These are phyloP conservation scores for Fomitopsis palustris DNA, from an alignment of 1,284 basidiomycete genomes.

Conservation along the genomic window DNA sequence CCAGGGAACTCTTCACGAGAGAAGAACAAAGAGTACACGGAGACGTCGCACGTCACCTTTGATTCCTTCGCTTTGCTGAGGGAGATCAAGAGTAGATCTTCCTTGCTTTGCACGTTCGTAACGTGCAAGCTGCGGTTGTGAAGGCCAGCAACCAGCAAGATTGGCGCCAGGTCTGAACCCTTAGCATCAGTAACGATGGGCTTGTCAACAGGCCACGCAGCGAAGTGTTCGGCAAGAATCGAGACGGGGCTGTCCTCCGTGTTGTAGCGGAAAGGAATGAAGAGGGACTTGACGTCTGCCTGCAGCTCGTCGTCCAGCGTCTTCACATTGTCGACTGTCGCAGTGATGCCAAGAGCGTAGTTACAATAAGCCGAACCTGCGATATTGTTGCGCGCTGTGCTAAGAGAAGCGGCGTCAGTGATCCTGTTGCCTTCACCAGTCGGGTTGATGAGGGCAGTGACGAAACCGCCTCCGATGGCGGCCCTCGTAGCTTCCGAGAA, in stretches of 20 bases:
- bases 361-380: conserved; percentile 75
- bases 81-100: conserved; percentile 89
- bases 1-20: conserved; percentile 71
- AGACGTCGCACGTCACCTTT: conserved; percentile 95
- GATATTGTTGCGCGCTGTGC: conserved; percentile 65
- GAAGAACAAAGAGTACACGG: conserved; percentile 93
- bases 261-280: conserved; percentile 74
- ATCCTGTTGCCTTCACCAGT: conserved; percentile 62
- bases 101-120: conserved; percentile 86
- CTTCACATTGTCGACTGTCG: conserved; percentile 66
- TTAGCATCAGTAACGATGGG: conserved; percentile 93
- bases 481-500: conserved; percentile 73
- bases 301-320: conserved; percentile 72
- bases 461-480: conserved; percentile 85
- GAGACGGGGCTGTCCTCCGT: conserved; percentile 49
- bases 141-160: conserved; percentile 90
- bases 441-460: conserved; percentile 77
- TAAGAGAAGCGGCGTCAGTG: conserved; percentile 66
- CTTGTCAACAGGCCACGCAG: conserved; percentile 89
- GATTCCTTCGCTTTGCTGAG: conserved; percentile 94
- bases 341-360: conserved; percentile 80
- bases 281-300: conserved; percentile 80
- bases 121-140: conserved; percentile 91
- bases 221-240: conserved; percentile 82
- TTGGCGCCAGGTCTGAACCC: conserved; percentile 89